Evolutionary conservation across 768 basidiomycete genomes (phyloP), one percentile per base, ranked within the genome.

Genomic region (Favolaschia claudopus): DNA sequence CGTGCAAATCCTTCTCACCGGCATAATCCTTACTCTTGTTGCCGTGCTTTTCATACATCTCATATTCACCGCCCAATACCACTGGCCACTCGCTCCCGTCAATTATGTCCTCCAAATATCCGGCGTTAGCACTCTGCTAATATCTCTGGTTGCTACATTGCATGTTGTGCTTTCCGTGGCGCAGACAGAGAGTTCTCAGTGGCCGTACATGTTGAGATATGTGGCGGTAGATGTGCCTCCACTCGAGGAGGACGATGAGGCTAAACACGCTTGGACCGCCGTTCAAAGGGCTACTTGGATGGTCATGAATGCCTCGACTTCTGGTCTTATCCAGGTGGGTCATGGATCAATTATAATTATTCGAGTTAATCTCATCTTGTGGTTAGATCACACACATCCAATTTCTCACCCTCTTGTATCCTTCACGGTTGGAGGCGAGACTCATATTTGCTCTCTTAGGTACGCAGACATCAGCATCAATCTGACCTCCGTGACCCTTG

Each of bases 171-270:
- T 96, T 7, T 76, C 82, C 2, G 77, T 83, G 1, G 77, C 88
- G 1, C 72, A 83, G 4, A 66, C 76, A 3, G 86, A 91, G 69
- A 93, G 91, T 65, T 79, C 84, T 62, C 76, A 78, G 37, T 97
- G 95, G 95, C 96, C 97, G 1, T 99, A 95, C 73, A 96, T 97
- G 92, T 86, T 98, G 36, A 90, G 89, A 67, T 99, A 97, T 68
- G 82, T 98, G 52, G 88, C 93, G 7, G 85, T 96, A 33, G 81
- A 86, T 59, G 86, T 95, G 0, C 92, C 93, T 5, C 87, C 87
- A 17, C 69, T 78, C 20, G 76, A 74, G 67, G 67, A 7, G n/a
- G n/a, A n/a, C n/a, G n/a, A n/a, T n/a, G n/a, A n/a, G n/a, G n/a
- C n/a, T n/a, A n/a, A n/a, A n/a, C n/a, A n/a, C n/a, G n/a, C n/a